Evolutionary conservation across 73 alveolate species (phyloP).

Genomic region (Tetrahymena malaccensis): DNA sequence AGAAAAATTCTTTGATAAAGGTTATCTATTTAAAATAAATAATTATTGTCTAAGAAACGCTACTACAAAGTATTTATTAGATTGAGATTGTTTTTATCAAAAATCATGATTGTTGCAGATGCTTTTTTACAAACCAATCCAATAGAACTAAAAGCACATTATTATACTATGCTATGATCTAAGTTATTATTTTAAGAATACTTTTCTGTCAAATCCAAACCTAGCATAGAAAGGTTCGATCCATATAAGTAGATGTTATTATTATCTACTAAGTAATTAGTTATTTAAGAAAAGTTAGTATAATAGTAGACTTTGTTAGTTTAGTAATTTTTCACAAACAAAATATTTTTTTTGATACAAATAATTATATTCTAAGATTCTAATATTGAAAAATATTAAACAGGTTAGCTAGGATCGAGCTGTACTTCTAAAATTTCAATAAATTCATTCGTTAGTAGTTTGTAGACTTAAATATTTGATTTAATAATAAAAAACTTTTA

Average conservation of each 20-base stretch:
- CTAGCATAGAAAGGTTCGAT: background rate
- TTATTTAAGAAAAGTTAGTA: background rate
- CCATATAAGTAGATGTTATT: background rate
- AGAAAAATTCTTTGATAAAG: background rate
- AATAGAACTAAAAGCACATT: background rate
- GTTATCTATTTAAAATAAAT: background rate
- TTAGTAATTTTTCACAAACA: background rate
- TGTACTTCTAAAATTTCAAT: background rate
- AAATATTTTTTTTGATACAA: background rate
- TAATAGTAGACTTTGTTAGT: background rate
- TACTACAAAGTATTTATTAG: background rate
- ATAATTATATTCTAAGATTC: background rate
- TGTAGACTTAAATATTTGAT: background rate
- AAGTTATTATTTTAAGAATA: background rate
- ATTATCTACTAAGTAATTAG: background rate
- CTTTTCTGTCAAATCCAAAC: background rate
- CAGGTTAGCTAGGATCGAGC: background rate
- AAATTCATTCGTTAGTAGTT: background rate
- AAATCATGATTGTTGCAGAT: background rate
- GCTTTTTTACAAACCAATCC: background rate
- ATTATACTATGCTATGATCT: background rate
- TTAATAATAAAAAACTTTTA: background rate
- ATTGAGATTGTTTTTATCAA: background rate
- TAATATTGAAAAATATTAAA: background rate
- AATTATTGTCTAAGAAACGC: background rate